Conservation (phyloP, 805 yeast genomes). For the Ogataea salicorniae region DNA sequence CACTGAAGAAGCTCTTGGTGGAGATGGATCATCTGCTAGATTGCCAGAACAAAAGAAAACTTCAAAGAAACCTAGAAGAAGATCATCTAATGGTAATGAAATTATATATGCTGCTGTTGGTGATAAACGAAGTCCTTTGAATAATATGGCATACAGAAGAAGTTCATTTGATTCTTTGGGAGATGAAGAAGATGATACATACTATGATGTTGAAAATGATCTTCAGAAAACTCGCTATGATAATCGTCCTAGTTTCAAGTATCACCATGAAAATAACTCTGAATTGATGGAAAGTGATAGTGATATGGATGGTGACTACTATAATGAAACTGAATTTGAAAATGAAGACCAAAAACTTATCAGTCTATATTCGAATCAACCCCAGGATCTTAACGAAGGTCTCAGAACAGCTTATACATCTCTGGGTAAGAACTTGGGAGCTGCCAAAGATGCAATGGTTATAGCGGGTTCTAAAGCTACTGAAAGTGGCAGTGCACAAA, state of each 20-base stretch:
- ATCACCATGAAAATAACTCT: constrained; percentile 3
- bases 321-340: constrained; percentile 23
- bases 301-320: constrained; percentile 22
- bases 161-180: constrained; percentile 25
- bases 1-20: constrained; percentile 76
- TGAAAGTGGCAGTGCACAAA: constrained; percentile 61
- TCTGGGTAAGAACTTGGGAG: constrained; percentile 57
- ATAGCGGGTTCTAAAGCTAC: constrained; percentile 58
- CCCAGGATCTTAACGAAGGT: constrained; percentile 66
- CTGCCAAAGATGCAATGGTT: constrained; percentile 60
- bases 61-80: constrained; percentile 4
- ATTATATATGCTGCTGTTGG: constrained; percentile 7
- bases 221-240: constrained; percentile 17
- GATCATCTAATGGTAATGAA: constrained; percentile 12
- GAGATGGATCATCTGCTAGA: constrained; percentile 51
- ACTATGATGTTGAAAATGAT: constrained; percentile 22
- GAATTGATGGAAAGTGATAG: constrained; percentile 21
- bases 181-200: constrained; percentile 21
- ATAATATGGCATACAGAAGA: constrained; percentile 11
- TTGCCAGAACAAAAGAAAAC: constrained; percentile 12
- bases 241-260: not conserved
- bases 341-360: constrained; percentile 39
- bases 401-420: constrained; percentile 68
- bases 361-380: constrained; percentile 83
- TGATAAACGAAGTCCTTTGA: constrained; percentile 10